Conservation (phyloP, 2,329 filamentous ascomycete genomes). For the Huntiella abstrusa region DNA sequence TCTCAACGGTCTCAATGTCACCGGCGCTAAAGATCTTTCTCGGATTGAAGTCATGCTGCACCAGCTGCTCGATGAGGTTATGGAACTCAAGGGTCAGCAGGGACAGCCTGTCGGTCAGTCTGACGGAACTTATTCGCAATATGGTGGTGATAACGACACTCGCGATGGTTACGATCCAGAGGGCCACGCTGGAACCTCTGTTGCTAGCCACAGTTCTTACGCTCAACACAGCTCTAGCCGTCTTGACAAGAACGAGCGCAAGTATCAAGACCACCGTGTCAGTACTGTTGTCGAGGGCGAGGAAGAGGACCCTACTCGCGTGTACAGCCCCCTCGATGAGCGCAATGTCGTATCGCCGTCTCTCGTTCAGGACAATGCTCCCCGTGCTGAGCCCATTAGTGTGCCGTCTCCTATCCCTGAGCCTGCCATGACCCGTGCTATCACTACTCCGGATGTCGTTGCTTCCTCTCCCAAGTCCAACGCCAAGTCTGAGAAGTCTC, state of each 20-base stretch:
- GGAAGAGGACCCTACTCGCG: conserved; percentile 38
- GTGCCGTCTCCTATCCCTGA: conserved; percentile 7
- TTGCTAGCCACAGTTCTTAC: conserved; percentile 28
- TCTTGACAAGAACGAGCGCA: conserved; percentile 39
- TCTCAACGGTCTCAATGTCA: conserved; percentile 74
- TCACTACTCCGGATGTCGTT: conserved; percentile 17
- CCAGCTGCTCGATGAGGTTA: conserved; percentile 80
- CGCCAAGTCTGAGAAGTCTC: conserved; percentile 46
- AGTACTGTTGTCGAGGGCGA: conserved; percentile 77
- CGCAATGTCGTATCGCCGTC: conserved; percentile 18
- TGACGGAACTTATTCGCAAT: conserved; percentile 46
- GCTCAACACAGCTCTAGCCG: conserved; percentile 1
- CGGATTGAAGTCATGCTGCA: conserved; percentile 86
- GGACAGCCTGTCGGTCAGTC: conserved; percentile 28
- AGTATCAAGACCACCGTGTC: conserved; percentile 58
- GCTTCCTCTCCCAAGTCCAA: conserved; percentile 47
- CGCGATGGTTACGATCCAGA: conserved; percentile 49
- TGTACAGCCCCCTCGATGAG: conserved; percentile 21
- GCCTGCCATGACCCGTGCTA: conserved; percentile 3
- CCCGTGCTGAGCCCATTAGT: conserved; percentile 6
- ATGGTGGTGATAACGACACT: conserved; percentile 56
- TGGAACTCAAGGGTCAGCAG: conserved; percentile 50
- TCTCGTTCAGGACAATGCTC: conserved; percentile 1
- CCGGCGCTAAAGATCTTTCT: conserved; percentile 70
- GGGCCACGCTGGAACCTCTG: conserved; percentile 17